Conservation (phyloP, 805 yeast genomes). For the Starmerella khaoyaiensis region DNA sequence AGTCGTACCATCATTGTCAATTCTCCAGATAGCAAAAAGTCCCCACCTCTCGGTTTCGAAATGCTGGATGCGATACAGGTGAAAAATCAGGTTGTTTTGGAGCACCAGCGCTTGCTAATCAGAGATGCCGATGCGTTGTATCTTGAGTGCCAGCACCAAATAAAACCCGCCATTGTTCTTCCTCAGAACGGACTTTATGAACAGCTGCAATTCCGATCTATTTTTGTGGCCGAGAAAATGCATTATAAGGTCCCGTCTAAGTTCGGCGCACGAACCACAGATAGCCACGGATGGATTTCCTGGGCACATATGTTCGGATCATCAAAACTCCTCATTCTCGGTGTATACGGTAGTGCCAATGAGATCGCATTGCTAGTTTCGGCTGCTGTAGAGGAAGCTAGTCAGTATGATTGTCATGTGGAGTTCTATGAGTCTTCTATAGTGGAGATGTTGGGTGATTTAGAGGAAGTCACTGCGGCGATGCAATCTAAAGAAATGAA, state of each 20-base stretch:
- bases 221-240: conserved; percentile 11
- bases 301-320: conserved; percentile 15
- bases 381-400: conserved; percentile 9
- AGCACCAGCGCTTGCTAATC: conserved; percentile 9
- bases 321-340: conserved; percentile 8
- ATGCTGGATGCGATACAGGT: not conserved
- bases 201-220: conserved; percentile 12
- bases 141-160: conserved; percentile 6
- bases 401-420: conserved; percentile 6
- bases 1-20: conserved; percentile 1
- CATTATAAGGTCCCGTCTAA: conserved; percentile 4
- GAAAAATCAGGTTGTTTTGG: conserved; percentile 4
- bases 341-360: conserved; percentile 16
- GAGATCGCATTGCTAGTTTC: conserved; percentile 10
- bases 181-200: conserved; percentile 15
- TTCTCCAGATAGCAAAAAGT: not conserved
- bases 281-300: conserved; percentile 17
- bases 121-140: conserved; percentile 7
- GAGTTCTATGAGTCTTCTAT: conserved; percentile 12
- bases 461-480: conserved; percentile 10
- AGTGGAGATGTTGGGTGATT: conserved; percentile 1
- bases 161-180: conserved; percentile 3
- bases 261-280: conserved; percentile 15
- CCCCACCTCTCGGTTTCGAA: too few species aligned
- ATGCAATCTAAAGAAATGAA: conserved; percentile 1